Conservation (phyloP, 2,329 filamentous ascomycete genomes). For the Paradendryphiella salina region DNA sequence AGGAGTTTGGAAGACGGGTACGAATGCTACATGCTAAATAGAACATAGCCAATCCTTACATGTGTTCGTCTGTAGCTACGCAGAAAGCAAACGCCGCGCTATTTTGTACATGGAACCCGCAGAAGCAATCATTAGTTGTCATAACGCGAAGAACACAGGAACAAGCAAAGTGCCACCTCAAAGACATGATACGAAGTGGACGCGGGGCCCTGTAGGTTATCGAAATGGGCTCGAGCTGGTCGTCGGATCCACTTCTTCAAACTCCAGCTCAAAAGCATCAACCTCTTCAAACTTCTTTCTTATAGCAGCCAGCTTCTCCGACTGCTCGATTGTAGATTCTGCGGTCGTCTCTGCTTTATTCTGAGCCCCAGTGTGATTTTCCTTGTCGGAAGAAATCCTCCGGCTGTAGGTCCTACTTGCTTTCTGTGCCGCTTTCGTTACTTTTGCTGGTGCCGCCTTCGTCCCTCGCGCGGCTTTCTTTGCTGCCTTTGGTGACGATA, state of each 20-base stretch:
- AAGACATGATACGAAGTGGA: too few species aligned
- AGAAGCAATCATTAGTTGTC: conserved; percentile 12
- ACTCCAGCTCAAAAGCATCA: conserved; percentile 56
- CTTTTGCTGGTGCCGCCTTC: conserved; percentile 24
- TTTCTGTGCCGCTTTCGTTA: conserved; percentile 26
- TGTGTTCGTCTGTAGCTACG: neutral
- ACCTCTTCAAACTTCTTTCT: conserved; percentile 55
- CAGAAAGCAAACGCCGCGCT: conserved; percentile 7
- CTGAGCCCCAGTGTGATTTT: conserved; percentile 42
- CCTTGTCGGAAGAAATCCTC: conserved; percentile 49
- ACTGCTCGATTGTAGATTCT: conserved; percentile 31
- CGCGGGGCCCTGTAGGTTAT: conserved; percentile 3
- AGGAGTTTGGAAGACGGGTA: neutral
- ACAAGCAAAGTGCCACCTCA: neutral
- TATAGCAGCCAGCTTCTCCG: conserved; percentile 48
- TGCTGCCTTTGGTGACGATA: conserved; percentile 26
- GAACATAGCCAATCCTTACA: neutral
- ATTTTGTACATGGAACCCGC: neutral
- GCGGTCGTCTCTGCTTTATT: conserved; percentile 34
- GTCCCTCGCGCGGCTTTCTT: conserved; percentile 33
- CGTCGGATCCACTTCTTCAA: conserved; percentile 52
- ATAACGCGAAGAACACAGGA: neutral
- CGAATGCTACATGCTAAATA: neutral
- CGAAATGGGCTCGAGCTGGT: conserved; percentile 50
- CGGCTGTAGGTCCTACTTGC: conserved; percentile 41